Evolutionary conservation across 768 basidiomycete species (phyloP).

Genomic region (Boletus rubescentipes): DNA sequence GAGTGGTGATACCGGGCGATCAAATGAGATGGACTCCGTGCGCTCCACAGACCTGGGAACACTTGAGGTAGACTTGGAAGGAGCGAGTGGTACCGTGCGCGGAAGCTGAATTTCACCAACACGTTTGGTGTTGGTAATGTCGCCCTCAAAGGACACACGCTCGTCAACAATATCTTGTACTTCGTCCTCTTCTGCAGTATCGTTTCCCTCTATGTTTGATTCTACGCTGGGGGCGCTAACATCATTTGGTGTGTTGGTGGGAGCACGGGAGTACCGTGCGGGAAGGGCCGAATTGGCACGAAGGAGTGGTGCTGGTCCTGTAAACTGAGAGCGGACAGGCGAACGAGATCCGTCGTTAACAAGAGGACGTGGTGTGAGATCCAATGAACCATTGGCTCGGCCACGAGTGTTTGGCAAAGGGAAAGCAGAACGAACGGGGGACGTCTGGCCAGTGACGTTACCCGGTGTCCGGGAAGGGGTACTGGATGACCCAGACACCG

Average conservation of each 20-base stretch:
- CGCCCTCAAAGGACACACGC: slow-evolving; percentile 24
- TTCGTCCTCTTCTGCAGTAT: slow-evolving; percentile 26
- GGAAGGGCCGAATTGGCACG: slow-evolving; percentile 43
- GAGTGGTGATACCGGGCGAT: slow-evolving; percentile 22
- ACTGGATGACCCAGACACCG: slow-evolving; percentile 1
- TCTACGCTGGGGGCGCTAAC: slow-evolving; percentile 1
- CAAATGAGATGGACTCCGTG: slow-evolving; percentile 11
- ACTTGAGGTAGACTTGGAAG: slow-evolving; percentile 25
- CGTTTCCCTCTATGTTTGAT: slow-evolving; percentile 25
- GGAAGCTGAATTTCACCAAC: slow-evolving; percentile 46
- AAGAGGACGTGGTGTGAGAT: slow-evolving; percentile 21
- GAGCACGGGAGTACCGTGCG: slow-evolving; percentile 33
- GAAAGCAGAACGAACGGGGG: slow-evolving; percentile 33
- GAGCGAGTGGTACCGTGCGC: slow-evolving; percentile 53
- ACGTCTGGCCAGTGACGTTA: slow-evolving; percentile 24
- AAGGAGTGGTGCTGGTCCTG: slow-evolving; percentile 34
- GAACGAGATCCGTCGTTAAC: slow-evolving; percentile 23
- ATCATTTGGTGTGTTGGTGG: slow-evolving; percentile 14
- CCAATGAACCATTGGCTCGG: slow-evolving; percentile 23
- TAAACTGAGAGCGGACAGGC: slow-evolving; percentile 27
- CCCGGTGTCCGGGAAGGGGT: slow-evolving; percentile 14
- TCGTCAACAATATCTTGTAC: slow-evolving; percentile 31
- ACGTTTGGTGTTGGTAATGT: slow-evolving; percentile 48
- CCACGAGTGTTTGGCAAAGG: slow-evolving; percentile 32
- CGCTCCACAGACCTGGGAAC: slow-evolving; percentile 3